Percentiles rank a stretch among this genome's conserved stretches.
Conservation (phyloP, 2,329 filamentous ascomycete genomes). For the Paecilomyces sp. region DNA sequence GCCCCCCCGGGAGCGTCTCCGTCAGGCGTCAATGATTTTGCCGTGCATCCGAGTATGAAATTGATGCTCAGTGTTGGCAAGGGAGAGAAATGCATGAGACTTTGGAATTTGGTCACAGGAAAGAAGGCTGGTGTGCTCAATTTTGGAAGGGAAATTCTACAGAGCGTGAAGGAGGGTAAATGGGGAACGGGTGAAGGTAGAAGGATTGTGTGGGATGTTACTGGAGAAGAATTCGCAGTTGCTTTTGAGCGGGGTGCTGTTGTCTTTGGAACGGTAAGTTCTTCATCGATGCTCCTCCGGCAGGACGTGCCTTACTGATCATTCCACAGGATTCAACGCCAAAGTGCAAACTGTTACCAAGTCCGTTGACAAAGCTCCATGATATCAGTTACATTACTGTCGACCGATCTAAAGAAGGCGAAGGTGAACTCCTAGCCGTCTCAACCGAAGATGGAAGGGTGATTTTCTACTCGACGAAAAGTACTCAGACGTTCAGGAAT, state of each 20-base stretch:
- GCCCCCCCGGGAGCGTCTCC: slow-evolving; percentile 73
- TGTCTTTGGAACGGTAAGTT: slow-evolving; percentile 67
- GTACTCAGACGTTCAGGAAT: slow-evolving; percentile 25
- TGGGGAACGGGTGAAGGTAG: slow-evolving; percentile 76
- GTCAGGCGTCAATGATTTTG: slow-evolving; percentile 88
- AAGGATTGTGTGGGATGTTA: slow-evolving; percentile 70
- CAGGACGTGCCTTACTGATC: slow-evolving; percentile 6
- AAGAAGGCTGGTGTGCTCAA: slow-evolving; percentile 91
- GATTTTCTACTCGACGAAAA: slow-evolving; percentile 68
- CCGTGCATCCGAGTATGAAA: slow-evolving; percentile 93
- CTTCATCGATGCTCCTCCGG: background rate
- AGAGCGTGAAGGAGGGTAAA: slow-evolving; percentile 67
- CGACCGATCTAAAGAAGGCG: slow-evolving; percentile 37
- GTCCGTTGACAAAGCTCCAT: slow-evolving; percentile 71
- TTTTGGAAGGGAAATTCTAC: slow-evolving; percentile 67
- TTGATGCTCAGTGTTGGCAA: slow-evolving; percentile 89
- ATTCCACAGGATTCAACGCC: slow-evolving; percentile 61
- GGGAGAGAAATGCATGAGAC: slow-evolving; percentile 81
- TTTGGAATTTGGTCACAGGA: slow-evolving; percentile 96
- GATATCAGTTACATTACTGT: slow-evolving; percentile 63
- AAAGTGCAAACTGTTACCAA: slow-evolving; percentile 63
- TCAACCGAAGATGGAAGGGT: slow-evolving; percentile 88
- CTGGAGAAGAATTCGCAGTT: slow-evolving; percentile 77
- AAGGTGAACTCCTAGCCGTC: slow-evolving; percentile 58
- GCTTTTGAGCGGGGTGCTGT: slow-evolving; percentile 79